These are phyloP conservation scores for Euphrasia confusa DNA, from an alignment of 257 asterid genomes.

Conservation along the genomic window DNA sequence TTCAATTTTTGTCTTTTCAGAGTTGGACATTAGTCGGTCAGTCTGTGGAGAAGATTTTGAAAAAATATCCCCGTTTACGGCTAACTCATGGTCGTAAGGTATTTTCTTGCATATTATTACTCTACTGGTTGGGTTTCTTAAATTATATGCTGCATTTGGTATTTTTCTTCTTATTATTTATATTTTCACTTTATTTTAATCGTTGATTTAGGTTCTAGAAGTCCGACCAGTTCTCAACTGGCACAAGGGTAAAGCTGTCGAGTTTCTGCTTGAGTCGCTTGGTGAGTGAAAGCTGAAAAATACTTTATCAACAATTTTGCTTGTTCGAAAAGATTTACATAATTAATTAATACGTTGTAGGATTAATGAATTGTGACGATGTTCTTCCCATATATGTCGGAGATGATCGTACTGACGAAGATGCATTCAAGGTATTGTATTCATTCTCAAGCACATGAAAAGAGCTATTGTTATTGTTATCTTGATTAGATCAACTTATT, in stretches of 20 bases:
- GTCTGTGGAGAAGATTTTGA: conserved; percentile 53
- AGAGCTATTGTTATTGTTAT: neutral
- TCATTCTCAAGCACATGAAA: conserved; percentile 6
- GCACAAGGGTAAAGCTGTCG: conserved; percentile 98
- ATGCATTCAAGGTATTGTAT: conserved; percentile 76
- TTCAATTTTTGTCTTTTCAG: conserved; percentile 33
- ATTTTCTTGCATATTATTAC: conserved; percentile 17
- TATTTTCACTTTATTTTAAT: neutral
- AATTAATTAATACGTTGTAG: conserved; percentile 34
- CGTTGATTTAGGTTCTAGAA: conserved; percentile 65
- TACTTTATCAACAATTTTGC: neutral
- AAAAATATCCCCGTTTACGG: conserved; percentile 69
- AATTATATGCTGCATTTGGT: neutral
- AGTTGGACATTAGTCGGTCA: conserved; percentile 64
- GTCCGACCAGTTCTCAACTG: conserved; percentile 85
- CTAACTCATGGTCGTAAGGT: conserved; percentile 98
- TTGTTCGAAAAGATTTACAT: neutral
- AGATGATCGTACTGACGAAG: conserved; percentile 96
- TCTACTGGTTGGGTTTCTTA: neutral
- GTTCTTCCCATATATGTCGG: conserved; percentile 88
- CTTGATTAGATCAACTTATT: neutral
- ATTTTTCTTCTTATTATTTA: neutral
- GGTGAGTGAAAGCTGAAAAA: conserved; percentile 44
- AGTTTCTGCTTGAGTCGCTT: conserved; percentile 85
- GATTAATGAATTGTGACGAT: conserved; percentile 57